A percentile compares a stretch with the other conserved stretches of the same genome.
Evolutionary conservation across 139 green algal genomes (phyloP).

Genomic region (Coelastrella sp.): DNA sequence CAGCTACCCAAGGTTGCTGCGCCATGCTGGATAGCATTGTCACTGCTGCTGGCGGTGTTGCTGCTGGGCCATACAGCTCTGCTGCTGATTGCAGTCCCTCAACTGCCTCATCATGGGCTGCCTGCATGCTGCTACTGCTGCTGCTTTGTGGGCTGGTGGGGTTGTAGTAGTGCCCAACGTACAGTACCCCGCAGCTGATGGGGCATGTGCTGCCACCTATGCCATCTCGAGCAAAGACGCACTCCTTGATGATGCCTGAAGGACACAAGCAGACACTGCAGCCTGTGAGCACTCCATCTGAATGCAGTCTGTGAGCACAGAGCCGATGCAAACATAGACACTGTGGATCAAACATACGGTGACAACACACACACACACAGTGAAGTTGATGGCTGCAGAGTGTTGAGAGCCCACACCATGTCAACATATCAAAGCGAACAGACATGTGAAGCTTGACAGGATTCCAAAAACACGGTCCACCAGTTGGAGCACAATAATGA

Average conservation of each 20-base stretch:
- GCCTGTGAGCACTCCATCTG: too few relatives aligned
- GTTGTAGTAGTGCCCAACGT: neutral
- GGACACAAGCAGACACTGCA: neutral
- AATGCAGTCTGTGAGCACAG: too few relatives aligned
- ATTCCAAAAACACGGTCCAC: too few relatives aligned
- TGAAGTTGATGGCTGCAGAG: too few relatives aligned
- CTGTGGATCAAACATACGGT: too few relatives aligned
- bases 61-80: neutral
- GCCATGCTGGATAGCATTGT: neutral
- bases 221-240: constrained; percentile 3
- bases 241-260: constrained; percentile 24
- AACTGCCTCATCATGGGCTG: too few relatives aligned
- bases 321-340: too few relatives aligned
- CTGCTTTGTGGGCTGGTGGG: neutral
- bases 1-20: constrained; percentile 3
- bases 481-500: neutral
- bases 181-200: constrained; percentile 9
- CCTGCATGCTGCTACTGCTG: neutral
- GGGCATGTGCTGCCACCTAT: constrained; percentile 7
- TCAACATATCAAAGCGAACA: too few relatives aligned
- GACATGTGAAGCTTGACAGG: too few relatives aligned
- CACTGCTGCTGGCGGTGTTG: neutral
- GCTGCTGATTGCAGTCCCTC: too few relatives aligned
- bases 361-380: too few relatives aligned
- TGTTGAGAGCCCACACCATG: too few relatives aligned